Evolutionary conservation across 768 basidiomycete genomes (phyloP).

Genomic region (Hericium coralloides): DNA sequence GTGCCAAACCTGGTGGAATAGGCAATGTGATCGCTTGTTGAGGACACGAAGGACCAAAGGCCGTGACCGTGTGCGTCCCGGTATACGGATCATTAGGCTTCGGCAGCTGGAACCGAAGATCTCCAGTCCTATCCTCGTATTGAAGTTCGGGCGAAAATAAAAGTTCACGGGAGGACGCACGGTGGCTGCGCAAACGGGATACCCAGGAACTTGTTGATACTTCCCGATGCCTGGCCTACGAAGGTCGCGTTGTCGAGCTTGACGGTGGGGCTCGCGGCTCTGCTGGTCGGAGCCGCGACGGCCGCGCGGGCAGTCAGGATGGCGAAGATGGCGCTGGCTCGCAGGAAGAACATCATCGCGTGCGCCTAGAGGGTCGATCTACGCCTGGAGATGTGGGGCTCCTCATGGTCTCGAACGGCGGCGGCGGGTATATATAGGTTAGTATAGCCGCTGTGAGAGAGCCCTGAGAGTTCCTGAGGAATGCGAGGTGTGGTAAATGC

Average conservation of each 20-base stretch:
- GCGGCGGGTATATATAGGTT: no score
- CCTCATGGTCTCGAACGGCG: no score
- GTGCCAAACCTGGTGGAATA: not conserved
- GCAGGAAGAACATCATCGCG: no score
- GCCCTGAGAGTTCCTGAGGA: no score
- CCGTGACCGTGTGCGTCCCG: slow-evolving; percentile 7
- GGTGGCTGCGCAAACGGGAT: slow-evolving; percentile 15
- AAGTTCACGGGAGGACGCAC: not conserved
- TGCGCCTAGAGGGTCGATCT: no score
- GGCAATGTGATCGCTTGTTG: slow-evolving; percentile 10
- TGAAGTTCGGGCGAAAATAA: not conserved
- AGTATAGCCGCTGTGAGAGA: no score
- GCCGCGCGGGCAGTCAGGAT: not conserved
- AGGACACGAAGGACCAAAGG: slow-evolving; percentile 16
- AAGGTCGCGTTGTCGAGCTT: slow-evolving; percentile 9
- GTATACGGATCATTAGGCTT: slow-evolving; percentile 3
- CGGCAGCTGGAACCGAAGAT: slow-evolving; percentile 13
- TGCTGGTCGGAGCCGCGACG: not conserved
- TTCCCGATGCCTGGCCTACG: slow-evolving; percentile 2
- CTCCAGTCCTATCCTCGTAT: not conserved
- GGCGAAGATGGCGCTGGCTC: no score
- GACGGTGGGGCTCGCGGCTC: not conserved
- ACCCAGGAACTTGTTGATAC: slow-evolving; percentile 9
- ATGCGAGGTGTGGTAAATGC: no score
- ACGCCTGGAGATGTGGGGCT: no score